Percentiles rank a stretch among this genome's conserved stretches.
Evolutionary conservation across 768 basidiomycete species (phyloP).

Genomic region (Macrolepiota dolichaula): DNA sequence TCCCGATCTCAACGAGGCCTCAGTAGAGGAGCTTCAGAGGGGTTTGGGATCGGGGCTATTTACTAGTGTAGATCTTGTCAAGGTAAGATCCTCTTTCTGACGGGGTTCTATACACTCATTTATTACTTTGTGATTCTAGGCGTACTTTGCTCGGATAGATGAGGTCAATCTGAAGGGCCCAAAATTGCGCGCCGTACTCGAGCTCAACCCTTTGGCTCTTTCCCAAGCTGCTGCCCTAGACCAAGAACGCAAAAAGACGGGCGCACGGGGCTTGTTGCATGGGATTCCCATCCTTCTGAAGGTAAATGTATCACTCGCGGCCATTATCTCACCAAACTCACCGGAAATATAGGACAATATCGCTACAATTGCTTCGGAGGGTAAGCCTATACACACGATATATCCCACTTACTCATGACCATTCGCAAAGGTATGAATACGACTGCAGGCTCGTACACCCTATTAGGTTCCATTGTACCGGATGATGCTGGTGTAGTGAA

Average conservation of each 20-base stretch:
- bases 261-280: conserved; percentile 51
- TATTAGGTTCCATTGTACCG: conserved; percentile 41
- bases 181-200: conserved; percentile 53
- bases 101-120: neutral
- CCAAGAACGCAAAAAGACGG: conserved; percentile 33
- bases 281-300: too few relatives aligned
- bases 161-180: conserved; percentile 66
- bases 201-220: conserved; percentile 52
- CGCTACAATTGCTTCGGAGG: conserved; percentile 42
- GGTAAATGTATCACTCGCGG: conserved; percentile 19
- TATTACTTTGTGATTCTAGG: conserved; percentile 35
- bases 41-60: too few relatives aligned
- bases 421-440: conserved; percentile 32
- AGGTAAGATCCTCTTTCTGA: conserved; percentile 30
- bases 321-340: neutral
- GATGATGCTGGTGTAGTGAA: conserved; percentile 44
- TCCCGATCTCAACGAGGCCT: conserved; percentile 62
- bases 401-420: neutral
- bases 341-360: conserved; percentile 38
- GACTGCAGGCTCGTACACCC: too few relatives aligned
- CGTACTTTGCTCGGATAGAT: too few relatives aligned
- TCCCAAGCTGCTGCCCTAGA: conserved; percentile 49
- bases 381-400: conserved; percentile 15
- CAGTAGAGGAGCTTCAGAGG: conserved; percentile 47
- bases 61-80: conserved; percentile 59